A percentile compares a stretch with the other conserved stretches of the same genome.
Conservation (phyloP, 371 early-diverging fungal genomes). For the Sporodiniella umbellata region DNA sequence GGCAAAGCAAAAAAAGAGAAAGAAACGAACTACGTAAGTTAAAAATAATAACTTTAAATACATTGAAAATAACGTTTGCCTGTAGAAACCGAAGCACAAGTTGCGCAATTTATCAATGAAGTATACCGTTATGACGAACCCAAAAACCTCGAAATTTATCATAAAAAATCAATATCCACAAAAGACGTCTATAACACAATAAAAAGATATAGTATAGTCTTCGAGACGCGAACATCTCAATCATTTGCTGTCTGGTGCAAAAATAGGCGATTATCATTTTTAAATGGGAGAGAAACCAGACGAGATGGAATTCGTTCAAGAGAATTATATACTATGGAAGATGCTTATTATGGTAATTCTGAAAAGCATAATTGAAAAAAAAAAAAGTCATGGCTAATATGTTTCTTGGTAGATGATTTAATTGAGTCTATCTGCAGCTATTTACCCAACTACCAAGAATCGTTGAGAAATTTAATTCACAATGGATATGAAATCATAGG, state of each 20-base stretch:
- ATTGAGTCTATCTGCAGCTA: conserved; percentile 8
- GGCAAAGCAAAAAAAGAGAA: no score
- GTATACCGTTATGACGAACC: conserved; percentile 6
- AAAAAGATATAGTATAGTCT: conserved; percentile 4
- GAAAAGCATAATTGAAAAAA: not conserved
- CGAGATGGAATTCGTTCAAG: conserved; percentile 2
- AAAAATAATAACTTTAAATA: no score
- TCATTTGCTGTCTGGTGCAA: conserved; percentile 9
- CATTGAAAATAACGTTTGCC: conserved; percentile 1
- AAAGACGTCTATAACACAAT: conserved; percentile 3
- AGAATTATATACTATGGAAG: conserved; percentile 8
- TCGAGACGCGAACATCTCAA: conserved; percentile 5
- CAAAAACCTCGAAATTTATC: conserved; percentile 9
- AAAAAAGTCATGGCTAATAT: conserved; percentile 4
- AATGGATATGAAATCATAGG: conserved; percentile 14
- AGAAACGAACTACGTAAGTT: no score
- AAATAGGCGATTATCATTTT: conserved; percentile 3
- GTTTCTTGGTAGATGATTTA: conserved; percentile 7
- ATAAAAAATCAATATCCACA: conserved; percentile 6
- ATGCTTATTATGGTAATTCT: conserved; percentile 6
- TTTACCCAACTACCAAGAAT: conserved; percentile 10
- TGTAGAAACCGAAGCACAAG: conserved; percentile 4
- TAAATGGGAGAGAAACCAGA: conserved; percentile 5
- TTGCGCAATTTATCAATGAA: conserved; percentile 9
- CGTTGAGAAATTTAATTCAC: conserved; percentile 9